Evolutionary conservation across 1,139 yeast species (phyloP).

Genomic region (Candida sp.): DNA sequence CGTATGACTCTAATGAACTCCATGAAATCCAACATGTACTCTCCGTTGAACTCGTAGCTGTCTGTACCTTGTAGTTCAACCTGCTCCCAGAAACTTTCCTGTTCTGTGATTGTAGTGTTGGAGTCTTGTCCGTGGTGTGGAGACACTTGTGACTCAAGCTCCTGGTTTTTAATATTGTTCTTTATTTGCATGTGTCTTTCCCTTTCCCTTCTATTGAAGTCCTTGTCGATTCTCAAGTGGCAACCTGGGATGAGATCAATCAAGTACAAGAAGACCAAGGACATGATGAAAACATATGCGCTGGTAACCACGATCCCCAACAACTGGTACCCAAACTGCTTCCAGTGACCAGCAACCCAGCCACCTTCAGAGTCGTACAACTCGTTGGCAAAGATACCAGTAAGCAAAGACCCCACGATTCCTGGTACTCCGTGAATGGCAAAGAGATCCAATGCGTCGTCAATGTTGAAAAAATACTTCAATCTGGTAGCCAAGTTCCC

Average conservation of each 20-base stretch:
- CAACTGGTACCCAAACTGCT: constrained; percentile 53
- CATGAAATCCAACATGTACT: constrained; percentile 50
- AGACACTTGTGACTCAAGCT: constrained; percentile 24
- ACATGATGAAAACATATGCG: constrained; percentile 40
- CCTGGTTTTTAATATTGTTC: too few relatives aligned
- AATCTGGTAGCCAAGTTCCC: constrained; percentile 46
- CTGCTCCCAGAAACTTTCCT: constrained; percentile 25
- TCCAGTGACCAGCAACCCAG: constrained; percentile 51
- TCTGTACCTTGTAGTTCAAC: constrained; percentile 56
- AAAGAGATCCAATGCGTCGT: constrained; percentile 50
- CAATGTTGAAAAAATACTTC: constrained; percentile 42
- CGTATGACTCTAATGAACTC: constrained; percentile 48
- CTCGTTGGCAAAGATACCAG: constrained; percentile 45
- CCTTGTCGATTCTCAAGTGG: constrained; percentile 49
- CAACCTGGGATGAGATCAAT: constrained; percentile 52
- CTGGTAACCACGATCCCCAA: constrained; percentile 47
- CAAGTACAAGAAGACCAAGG: constrained; percentile 39
- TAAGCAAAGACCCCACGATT: constrained; percentile 43
- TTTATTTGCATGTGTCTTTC: constrained; percentile 14
- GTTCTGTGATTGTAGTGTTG: constrained; percentile 8
- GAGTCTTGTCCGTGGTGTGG: constrained; percentile 11
- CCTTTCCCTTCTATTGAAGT: constrained; percentile 39
- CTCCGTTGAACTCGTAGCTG: constrained; percentile 55
- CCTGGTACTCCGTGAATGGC: constrained; percentile 54
- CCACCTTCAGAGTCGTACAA: constrained; percentile 46